Evolutionary conservation across 2,329 filamentous ascomycete species (phyloP), one percentile per base, ranked within the genome.

Genomic region (Venturia oleaginea): DNA sequence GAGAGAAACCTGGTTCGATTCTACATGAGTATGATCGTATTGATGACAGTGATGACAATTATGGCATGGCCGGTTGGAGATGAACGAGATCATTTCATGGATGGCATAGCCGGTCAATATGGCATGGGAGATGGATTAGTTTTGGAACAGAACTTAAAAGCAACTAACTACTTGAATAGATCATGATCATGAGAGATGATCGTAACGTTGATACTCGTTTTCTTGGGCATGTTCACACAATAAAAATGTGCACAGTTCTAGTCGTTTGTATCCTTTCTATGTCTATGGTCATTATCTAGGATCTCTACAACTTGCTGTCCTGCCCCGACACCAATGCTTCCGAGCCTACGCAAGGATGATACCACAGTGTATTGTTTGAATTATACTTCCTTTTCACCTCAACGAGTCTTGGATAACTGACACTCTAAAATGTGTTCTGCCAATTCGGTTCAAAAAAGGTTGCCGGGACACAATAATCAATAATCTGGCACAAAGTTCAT

Each of bases 371-470:
- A 66, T 85, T 79, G 0, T 71, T 68, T 0, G 83, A 80, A 68
- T 87, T 84, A 72, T 80, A 80, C 2, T 71, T 74, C 4, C 73
- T 68, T 74, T 87, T 87, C 59, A 86, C 76, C 57, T 72, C 63
- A 59, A 78, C 74, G 54, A 87, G 73, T 10, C 66, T 68, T 0
- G 76, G 71, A 42, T 85, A 72, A 66, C 85, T 84, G 0, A 76
- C 68, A 0, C 81, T 80, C 83, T 83, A 86, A 69, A 86, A 86
- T 10, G 78, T 76, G 61, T 74, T 68, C 68, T 84, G 81, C 11
- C 78, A 76, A 64, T 76, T 67, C 22, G 61, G 24, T 30, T 46
- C 59, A 7, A 37, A 19, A 17, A 37, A 42, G 13, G 13, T 27
- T 15, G 43, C 48, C 48, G 64, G 80, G n/a, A 6, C 6, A 6